Percentiles rank a stretch among this genome's conserved stretches.
These are phyloP conservation scores for Scheffersomyces insectosa DNA, from an alignment of 1,139 yeast species.

Conservation along the genomic window DNA sequence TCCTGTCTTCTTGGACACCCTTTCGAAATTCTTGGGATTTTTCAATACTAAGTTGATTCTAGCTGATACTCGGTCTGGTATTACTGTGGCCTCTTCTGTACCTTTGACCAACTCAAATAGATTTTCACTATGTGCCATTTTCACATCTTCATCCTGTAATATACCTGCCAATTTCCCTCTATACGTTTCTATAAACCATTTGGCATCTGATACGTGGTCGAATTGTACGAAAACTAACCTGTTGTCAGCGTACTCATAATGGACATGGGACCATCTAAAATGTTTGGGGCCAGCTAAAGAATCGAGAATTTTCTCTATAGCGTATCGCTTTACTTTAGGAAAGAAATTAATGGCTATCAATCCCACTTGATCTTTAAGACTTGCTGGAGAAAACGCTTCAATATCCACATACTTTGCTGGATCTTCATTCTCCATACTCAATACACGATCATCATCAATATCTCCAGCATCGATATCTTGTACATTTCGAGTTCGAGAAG, in stretches of 20 bases:
- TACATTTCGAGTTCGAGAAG: not conserved
- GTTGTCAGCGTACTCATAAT: slow-evolving; percentile 27
- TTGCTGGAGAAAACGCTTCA: slow-evolving; percentile 28
- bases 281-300: slow-evolving; percentile 4
- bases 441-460: slow-evolving; percentile 8
- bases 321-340: slow-evolving; percentile 28
- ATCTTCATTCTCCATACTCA: slow-evolving; percentile 10
- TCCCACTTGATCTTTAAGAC: slow-evolving; percentile 38
- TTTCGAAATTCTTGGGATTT: slow-evolving; percentile 22
- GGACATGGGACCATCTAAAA: slow-evolving; percentile 30
- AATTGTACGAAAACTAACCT: slow-evolving; percentile 31
- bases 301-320: slow-evolving; percentile 31
- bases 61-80: not conserved
- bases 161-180: slow-evolving; percentile 2
- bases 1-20: slow-evolving; percentile 20
- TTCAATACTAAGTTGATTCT: slow-evolving; percentile 16
- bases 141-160: slow-evolving; percentile 4
- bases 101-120: not conserved
- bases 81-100: not conserved
- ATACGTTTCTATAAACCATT: slow-evolving; percentile 13
- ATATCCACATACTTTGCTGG: slow-evolving; percentile 21
- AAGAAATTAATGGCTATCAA: slow-evolving; percentile 36
- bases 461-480: not conserved
- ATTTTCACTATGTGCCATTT: slow-evolving; percentile 4
- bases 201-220: slow-evolving; percentile 12